These are phyloP conservation scores for Macrophomina tecta DNA, from an alignment of 2,329 filamentous ascomycete genomes.

Conservation along the genomic window DNA sequence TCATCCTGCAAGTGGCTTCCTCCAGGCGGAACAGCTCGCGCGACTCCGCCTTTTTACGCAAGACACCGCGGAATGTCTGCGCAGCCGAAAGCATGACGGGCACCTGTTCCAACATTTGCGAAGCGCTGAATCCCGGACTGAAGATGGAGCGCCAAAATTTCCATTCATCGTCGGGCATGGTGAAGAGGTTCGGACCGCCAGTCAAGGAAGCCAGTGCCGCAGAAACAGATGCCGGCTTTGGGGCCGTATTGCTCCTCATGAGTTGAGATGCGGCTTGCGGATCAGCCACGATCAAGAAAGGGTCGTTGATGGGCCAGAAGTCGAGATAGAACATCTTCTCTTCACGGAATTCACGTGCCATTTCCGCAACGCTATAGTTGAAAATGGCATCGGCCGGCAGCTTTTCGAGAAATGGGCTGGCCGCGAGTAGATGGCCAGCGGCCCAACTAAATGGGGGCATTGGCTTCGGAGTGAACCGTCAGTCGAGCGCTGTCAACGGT, in stretches of 20 bases:
- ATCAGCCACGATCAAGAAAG: constrained; percentile 5
- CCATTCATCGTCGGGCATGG: constrained; percentile 33
- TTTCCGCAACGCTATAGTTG: constrained; percentile 5
- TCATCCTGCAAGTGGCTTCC: constrained; percentile 15
- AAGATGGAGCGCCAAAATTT: constrained; percentile 34
- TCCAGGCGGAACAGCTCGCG: constrained; percentile 17
- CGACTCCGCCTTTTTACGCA: constrained; percentile 8
- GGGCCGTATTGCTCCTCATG: neutral
- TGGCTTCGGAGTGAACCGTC: neutral
- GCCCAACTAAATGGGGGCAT: constrained; percentile 14
- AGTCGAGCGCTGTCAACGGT: neutral
- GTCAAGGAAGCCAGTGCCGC: constrained; percentile 1
- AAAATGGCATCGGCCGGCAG: constrained; percentile 1
- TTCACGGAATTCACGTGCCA: neutral
- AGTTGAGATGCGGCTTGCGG: constrained; percentile 11
- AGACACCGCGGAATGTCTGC: constrained; percentile 30
- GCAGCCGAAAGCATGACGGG: constrained; percentile 34
- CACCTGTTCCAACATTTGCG: constrained; percentile 33
- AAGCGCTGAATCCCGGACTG: constrained; percentile 33
- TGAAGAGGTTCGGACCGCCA: neutral
- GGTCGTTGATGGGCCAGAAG: constrained; percentile 11
- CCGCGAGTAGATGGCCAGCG: constrained; percentile 3
- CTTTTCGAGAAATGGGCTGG: constrained; percentile 3
- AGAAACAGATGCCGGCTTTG: neutral
- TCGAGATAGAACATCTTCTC: constrained; percentile 22